Conservation (phyloP, 768 basidiomycete species). For the Lanmaoa pseudosensibilis region DNA sequence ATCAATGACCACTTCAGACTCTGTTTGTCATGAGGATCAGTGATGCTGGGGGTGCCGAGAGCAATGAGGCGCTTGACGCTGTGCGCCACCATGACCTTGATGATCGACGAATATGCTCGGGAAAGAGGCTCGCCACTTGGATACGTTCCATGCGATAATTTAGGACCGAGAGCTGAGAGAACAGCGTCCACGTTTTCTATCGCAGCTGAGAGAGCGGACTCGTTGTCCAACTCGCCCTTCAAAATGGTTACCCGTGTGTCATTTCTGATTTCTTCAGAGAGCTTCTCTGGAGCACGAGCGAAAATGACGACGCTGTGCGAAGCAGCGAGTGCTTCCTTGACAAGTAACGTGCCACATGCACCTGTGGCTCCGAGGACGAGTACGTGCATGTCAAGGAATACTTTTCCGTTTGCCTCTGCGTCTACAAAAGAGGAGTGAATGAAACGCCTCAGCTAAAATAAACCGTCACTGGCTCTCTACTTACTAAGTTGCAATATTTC, state of each 20-base stretch:
- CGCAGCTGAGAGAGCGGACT: conserved; percentile 48
- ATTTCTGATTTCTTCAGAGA: conserved; percentile 50
- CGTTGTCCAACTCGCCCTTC: conserved; percentile 57
- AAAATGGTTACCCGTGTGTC: conserved; percentile 48
- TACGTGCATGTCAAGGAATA: conserved; percentile 42
- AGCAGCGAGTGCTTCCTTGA: conserved; percentile 51
- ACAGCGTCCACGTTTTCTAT: conserved; percentile 60
- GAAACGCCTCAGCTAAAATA: background rate
- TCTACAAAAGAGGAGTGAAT: background rate
- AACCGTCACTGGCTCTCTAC: background rate
- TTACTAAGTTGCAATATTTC: background rate
- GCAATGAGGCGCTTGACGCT: conserved; percentile 59
- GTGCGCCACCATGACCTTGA: conserved; percentile 55
- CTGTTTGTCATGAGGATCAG: conserved; percentile 58
- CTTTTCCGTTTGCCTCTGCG: background rate
- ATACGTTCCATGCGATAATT: conserved; percentile 39
- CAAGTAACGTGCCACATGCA: conserved; percentile 53
- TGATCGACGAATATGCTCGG: conserved; percentile 52
- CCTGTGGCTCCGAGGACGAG: conserved; percentile 75
- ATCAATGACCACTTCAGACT: conserved; percentile 42
- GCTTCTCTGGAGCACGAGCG: conserved; percentile 62
- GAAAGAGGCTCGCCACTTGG: conserved; percentile 59
- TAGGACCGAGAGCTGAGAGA: conserved; percentile 65
- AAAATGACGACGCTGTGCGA: conserved; percentile 55
- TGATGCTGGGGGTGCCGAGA: conserved; percentile 66